Conservation (phyloP, 2,329 filamentous ascomycete genomes). For the Stagonosporopsis cucurbitacearum region DNA sequence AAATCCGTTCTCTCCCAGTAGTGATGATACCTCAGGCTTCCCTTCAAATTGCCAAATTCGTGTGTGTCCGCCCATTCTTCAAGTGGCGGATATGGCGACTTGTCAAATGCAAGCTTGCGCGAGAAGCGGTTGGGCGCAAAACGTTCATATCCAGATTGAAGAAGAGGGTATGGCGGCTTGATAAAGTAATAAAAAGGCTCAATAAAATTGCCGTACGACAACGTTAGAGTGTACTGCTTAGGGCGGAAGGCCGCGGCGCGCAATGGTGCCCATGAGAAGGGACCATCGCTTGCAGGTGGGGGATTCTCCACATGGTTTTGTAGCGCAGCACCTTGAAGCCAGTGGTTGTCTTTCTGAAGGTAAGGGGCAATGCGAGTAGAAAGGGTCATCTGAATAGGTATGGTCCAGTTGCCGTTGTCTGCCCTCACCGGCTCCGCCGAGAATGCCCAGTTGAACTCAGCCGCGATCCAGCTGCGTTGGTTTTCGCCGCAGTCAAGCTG, state of each 20-base stretch:
- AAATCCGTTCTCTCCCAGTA: slow-evolving; percentile 9
- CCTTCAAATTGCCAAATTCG: not conserved
- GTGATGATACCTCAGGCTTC: slow-evolving; percentile 2
- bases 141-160: not conserved
- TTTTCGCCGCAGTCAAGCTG: slow-evolving; percentile 4
- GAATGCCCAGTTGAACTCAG: slow-evolving; percentile 12
- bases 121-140: slow-evolving; percentile 11
- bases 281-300: slow-evolving; percentile 15
- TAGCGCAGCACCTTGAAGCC: slow-evolving; percentile 1
- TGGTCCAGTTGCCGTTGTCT: not conserved
- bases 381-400: not conserved
- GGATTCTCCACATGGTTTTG: slow-evolving; percentile 13
- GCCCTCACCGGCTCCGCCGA: not conserved
- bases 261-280: slow-evolving; percentile 14
- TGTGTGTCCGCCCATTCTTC: slow-evolving; percentile 12
- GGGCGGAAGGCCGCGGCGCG: slow-evolving; percentile 11
- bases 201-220: slow-evolving; percentile 14
- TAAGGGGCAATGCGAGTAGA: not conserved
- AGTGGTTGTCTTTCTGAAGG: not conserved
- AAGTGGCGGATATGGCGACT: slow-evolving; percentile 14
- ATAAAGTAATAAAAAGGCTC: slow-evolving; percentile 12
- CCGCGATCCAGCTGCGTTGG: not conserved
- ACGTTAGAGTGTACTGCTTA: slow-evolving; percentile 16
- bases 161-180: slow-evolving; percentile 7
- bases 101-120: slow-evolving; percentile 9